phyloP scores from a whole-genome alignment of 164 flowering plant species.

The Annona cherimola region DNA sequence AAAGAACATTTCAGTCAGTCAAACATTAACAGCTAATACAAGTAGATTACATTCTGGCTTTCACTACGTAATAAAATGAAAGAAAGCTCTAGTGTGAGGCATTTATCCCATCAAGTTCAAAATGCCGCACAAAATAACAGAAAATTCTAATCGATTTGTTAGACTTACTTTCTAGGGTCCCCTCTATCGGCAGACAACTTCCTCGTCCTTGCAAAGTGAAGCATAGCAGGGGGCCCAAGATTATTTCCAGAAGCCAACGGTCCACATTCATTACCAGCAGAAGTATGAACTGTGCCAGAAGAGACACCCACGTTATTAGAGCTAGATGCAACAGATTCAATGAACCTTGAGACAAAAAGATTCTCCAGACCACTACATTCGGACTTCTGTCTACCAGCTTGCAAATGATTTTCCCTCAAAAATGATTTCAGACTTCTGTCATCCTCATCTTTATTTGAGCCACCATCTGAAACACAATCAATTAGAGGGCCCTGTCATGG shows the following conservation, averaged over 20 bases:
- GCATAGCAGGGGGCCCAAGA: conserved; percentile 43
- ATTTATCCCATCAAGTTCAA: background rate
- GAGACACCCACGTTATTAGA: conserved; percentile 39
- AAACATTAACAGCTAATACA: background rate
- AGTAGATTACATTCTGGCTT: background rate
- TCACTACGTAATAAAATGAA: background rate
- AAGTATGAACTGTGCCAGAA: conserved; percentile 51
- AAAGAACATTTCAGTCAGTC: conserved; percentile 3
- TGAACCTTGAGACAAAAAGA: conserved; percentile 29
- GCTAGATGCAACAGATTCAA: conserved; percentile 50
- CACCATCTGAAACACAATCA: conserved; percentile 24
- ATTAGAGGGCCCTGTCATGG: conserved; percentile 7
- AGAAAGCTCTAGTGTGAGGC: background rate
- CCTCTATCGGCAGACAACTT: conserved; percentile 68
- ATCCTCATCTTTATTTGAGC: conserved; percentile 25
- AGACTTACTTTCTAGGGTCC: conserved; percentile 70
- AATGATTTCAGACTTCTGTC: conserved; percentile 30
- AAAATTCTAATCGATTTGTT: background rate
- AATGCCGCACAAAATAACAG: background rate
- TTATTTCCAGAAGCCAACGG: conserved; percentile 52
- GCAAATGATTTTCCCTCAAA: conserved; percentile 31
- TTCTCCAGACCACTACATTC: conserved; percentile 23
- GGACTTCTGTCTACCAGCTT: conserved; percentile 22
- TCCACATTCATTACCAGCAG: conserved; percentile 53
- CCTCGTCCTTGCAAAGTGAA: conserved; percentile 70